phyloP scores from a whole-genome alignment of 495 filamentous ascomycete genomes.

The Neurospora tetraspora region DNA sequence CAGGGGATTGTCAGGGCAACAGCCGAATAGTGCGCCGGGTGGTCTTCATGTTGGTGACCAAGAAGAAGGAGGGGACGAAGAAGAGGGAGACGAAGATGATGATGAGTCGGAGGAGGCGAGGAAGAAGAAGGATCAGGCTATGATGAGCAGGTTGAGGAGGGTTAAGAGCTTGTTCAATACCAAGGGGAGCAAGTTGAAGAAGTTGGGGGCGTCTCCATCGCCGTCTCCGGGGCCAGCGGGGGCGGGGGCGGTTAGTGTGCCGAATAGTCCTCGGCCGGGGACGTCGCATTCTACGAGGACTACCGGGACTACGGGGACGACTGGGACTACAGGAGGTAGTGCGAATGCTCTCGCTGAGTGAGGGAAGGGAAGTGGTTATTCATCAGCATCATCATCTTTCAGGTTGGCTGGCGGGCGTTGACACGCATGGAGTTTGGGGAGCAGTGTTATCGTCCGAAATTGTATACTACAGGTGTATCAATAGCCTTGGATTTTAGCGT shows the following conservation, averaged over 20 bases:
- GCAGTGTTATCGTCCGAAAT: not conserved
- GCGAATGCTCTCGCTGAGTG: not conserved
- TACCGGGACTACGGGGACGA: not conserved
- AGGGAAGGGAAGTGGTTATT: not conserved
- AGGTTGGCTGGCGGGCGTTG: not conserved
- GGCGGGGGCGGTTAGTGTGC: not conserved
- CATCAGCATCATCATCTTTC: not conserved
- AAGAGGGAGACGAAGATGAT: conserved; percentile 7
- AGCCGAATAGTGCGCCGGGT: not conserved
- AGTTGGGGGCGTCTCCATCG: conserved; percentile 21
- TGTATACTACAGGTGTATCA: not conserved
- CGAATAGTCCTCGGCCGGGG: conserved; percentile 16
- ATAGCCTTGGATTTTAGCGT: not conserved
- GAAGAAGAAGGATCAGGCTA: conserved; percentile 44
- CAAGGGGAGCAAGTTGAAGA: conserved; percentile 36
- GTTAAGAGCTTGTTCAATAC: conserved; percentile 50
- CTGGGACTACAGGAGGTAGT: not conserved
- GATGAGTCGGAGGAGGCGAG: conserved; percentile 32
- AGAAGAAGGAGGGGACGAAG: not conserved
- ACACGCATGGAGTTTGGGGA: not conserved
- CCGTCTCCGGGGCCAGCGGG: conserved; percentile 2
- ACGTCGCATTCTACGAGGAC: conserved; percentile 14
- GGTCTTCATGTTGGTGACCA: not conserved
- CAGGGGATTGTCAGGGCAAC: not conserved
- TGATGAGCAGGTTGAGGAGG: conserved; percentile 42